Base-by-base conservation (phyloP, 768 basidiomycete genomes). In the Pisolithus orientalis region DNA sequence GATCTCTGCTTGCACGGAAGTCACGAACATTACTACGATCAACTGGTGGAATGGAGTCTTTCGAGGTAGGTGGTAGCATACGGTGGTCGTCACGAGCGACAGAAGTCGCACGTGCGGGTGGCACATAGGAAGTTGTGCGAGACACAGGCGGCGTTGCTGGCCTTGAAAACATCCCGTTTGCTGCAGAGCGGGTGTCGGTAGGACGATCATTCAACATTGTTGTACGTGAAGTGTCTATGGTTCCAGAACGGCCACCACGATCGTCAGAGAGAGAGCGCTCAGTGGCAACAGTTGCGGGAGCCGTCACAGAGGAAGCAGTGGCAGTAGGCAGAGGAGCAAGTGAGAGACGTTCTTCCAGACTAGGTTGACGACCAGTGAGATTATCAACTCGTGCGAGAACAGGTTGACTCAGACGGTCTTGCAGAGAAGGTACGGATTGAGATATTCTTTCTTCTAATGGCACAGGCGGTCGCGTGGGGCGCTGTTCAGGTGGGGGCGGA, bases 311-410 rank as follows among this genome's bases (percentile, higher is more conserved):
- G 50, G 48, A 39, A 47, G 61, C 57, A 44, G 64, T 47, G 32
- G 32, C 13, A 43, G 55, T 52, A 47, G 65, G 60, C 31, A 58
- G 57, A 31, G 69, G 65, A 46, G 62, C 65, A 34, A 64, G 58
- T 49, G 74, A 72, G 10, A 75, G 59, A 53, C 75, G 70, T 48
- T 76, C 73, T 65, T 75, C 75, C 24, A 76, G 59, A 53, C 62
- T 72, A 10, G 71, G 64, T 24, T 68, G 62, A 54, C 68, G 64
- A 51, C 51, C 16, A 5, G 61, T 29, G 29, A 25, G 50, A 14
- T n/a, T 52, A 7, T 66, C 65, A 43, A 46, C 51, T 13, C 65
- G 61, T n/a, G 59, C 14, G 50, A 59, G 54, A 31, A 47, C 49
- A 50, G 69, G 67, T 49, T 72, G 72, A 45, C 61, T 69, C 43